Evolutionary conservation across 2,329 filamentous ascomycete species (phyloP).

Genomic region (Aspergillus clavatus): DNA sequence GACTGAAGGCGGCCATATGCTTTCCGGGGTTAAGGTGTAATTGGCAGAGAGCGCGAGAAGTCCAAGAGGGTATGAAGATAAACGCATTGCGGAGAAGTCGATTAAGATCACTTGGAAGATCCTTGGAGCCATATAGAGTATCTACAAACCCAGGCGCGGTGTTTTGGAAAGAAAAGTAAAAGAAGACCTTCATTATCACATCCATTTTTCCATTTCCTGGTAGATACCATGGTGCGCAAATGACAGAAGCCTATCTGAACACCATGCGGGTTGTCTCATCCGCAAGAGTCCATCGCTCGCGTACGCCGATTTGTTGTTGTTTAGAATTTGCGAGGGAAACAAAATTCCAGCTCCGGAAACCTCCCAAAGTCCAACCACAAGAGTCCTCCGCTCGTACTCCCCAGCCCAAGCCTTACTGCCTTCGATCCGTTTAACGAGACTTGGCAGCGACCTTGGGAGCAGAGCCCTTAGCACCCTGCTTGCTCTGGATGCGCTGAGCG

Average conservation of each 20-base stretch:
- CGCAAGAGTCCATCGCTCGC: slow-evolving; percentile 21
- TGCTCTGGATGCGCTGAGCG: slow-evolving; percentile 77
- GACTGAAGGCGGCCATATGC: no score
- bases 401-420: slow-evolving; percentile 29
- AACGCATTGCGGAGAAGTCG: no score
- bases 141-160: slow-evolving; percentile 12
- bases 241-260: slow-evolving; percentile 21
- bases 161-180: not conserved
- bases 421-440: slow-evolving; percentile 63
- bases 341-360: slow-evolving; percentile 26
- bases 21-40: no score
- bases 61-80: no score
- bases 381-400: slow-evolving; percentile 20
- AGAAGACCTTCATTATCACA: slow-evolving; percentile 21
- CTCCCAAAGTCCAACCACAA: slow-evolving; percentile 20
- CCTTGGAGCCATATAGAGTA: not conserved
- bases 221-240: slow-evolving; percentile 19
- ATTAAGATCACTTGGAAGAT: not conserved
- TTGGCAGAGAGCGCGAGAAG: no score
- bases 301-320: slow-evolving; percentile 19
- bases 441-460: slow-evolving; percentile 78
- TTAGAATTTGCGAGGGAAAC: slow-evolving; percentile 8
- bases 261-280: slow-evolving; percentile 16
- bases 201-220: slow-evolving; percentile 23
- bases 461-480: slow-evolving; percentile 94